Conservation (phyloP, 1,284 basidiomycete genomes). For the Naganishia albida region DNA sequence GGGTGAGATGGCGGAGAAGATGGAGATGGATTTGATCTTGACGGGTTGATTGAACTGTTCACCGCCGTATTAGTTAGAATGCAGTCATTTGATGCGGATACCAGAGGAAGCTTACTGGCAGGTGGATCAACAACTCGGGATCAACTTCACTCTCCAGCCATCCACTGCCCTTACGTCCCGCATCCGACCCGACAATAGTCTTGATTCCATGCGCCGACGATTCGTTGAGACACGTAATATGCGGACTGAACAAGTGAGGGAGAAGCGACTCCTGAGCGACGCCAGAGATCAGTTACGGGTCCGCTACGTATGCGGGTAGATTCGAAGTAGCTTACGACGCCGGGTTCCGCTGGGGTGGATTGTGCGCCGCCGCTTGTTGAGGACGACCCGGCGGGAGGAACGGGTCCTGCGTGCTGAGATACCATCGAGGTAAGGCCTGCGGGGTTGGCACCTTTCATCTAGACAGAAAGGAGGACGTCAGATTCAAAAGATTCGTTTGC, state of each 20-base stretch:
- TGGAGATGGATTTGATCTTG: slow-evolving; percentile 67
- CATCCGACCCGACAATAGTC: slow-evolving; percentile 60
- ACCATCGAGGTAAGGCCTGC: slow-evolving; percentile 48
- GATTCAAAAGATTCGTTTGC: not conserved
- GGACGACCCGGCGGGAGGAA: slow-evolving; percentile 35
- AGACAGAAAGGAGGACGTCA: not conserved
- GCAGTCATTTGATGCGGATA: not conserved
- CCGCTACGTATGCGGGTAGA: not conserved
- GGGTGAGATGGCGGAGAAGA: slow-evolving; percentile 59
- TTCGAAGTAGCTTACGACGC: slow-evolving; percentile 33
- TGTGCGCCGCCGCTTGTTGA: slow-evolving; percentile 19
- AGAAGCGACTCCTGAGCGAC: slow-evolving; percentile 42
- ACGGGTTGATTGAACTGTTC: slow-evolving; percentile 77
- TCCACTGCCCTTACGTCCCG: slow-evolving; percentile 57
- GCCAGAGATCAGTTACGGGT: not conserved
- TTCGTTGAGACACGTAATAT: slow-evolving; percentile 75
- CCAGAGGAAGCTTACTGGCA: slow-evolving; percentile 60
- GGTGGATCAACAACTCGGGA: slow-evolving; percentile 68
- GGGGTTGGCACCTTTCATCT: slow-evolving; percentile 47
- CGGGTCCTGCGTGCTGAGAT: slow-evolving; percentile 48
- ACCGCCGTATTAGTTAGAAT: not conserved
- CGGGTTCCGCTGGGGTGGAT: slow-evolving; percentile 28
- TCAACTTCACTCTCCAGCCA: slow-evolving; percentile 77
- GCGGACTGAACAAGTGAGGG: slow-evolving; percentile 46
- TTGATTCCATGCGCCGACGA: slow-evolving; percentile 63